Evolutionary conservation across 257 asterid species (phyloP), one percentile per base, ranked within the genome.

Genomic region (Anisodus tanguticus): DNA sequence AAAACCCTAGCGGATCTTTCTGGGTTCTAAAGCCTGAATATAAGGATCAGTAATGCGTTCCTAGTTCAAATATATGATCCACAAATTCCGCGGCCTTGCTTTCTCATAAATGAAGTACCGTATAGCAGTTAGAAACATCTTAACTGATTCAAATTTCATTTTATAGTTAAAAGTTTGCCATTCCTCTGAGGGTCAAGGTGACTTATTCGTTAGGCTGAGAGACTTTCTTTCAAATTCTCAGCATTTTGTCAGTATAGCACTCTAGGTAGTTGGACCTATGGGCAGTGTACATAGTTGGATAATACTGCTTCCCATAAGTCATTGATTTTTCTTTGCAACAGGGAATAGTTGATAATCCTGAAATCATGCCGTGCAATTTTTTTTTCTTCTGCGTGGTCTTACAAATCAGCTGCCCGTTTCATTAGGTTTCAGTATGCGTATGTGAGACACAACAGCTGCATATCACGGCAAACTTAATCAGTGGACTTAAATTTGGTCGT

Each of bases 21-120:
- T 96, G 99, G 99, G 90, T 91, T 87, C 87, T 96, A 85, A 96
- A 93, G 89, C 90, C 91, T 0, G 98, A 94, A 60, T 92, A 93
- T 86, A 86, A 80, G 54, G 94, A 90, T 70, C 92, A 89, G 76
- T 89, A 26, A 11, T 47, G 51, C 3, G 9, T 31, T 58, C 55
- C 51, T 47, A 8, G 49, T 53, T 76, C 43, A 5, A 53, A 77
- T 64, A 15, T 77, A 8, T 77, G 66, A 76, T 12, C 81, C 41
- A 10, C 16, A 37, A 59, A 37, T 57, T 37, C 9, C 37, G 10
- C 71, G 7, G 15, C 0, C 35, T 53, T 37, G 9, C 72, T 59
- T 80, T 10, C 17, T 62, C 58, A 45, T 55, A 80, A 58, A 37
- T 76, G 64, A 77, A 31, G 53, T 31, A 77, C 49, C 6, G 3